Evolutionary conservation across 192 early-diverging fungal genomes (phyloP).

Genomic region (Linnemannia zychae): DNA sequence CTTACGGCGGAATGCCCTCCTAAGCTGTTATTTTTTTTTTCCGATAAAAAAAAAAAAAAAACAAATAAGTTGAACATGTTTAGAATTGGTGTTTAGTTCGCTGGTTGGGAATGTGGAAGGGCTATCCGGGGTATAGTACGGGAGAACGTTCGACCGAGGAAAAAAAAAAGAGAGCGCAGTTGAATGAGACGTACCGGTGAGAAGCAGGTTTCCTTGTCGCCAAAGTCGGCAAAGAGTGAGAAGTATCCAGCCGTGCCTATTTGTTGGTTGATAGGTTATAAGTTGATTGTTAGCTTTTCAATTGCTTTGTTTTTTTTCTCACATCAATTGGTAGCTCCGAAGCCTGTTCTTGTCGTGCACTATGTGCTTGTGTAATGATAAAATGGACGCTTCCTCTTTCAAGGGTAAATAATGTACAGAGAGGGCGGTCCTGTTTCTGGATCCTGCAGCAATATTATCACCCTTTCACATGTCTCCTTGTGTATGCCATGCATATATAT

Average conservation of each 20-base stretch:
- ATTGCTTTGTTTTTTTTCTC: not conserved
- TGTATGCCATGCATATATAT: too few relatives aligned
- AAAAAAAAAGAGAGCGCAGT: not conserved
- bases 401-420: too few relatives aligned
- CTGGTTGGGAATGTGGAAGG: not conserved
- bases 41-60: not conserved
- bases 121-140: not conserved
- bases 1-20: conserved; percentile 38
- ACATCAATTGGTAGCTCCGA: not conserved
- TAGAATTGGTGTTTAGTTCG: too few relatives aligned
- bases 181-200: conserved; percentile 25
- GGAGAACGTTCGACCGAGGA: not conserved
- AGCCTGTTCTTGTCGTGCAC: not conserved
- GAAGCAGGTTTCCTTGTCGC: conserved; percentile 51
- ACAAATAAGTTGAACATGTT: not conserved
- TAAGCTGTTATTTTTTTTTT: conserved; percentile 9
- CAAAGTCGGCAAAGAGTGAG: conserved; percentile 50
- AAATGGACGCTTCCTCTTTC: too few relatives aligned
- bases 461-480: too few relatives aligned
- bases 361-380: too few relatives aligned
- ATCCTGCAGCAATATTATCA: too few relatives aligned
- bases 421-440: too few relatives aligned
- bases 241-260: conserved; percentile 50
- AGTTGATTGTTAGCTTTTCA: not conserved
- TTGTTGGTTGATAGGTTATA: not conserved